Percentiles rank a stretch among this genome's conserved stretches.
These are phyloP conservation scores for Hypoxylon lenormandii DNA, from an alignment of 495 filamentous ascomycete genomes.

Conservation along the genomic window DNA sequence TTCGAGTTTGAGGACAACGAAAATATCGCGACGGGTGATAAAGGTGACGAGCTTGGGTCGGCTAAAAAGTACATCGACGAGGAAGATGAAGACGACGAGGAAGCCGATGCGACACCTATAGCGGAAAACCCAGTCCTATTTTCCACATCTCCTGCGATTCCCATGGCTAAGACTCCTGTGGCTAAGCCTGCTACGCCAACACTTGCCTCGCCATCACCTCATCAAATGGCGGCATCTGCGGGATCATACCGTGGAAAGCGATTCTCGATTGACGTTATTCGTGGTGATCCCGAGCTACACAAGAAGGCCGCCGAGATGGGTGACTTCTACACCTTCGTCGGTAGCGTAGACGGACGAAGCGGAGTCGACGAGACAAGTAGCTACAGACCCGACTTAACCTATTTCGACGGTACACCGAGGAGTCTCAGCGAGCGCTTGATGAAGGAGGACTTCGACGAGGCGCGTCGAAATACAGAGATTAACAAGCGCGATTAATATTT, in stretches of 20 bases:
- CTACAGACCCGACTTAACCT: constrained; percentile 54
- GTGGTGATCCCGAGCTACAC: constrained; percentile 55
- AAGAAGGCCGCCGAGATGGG: constrained; percentile 61
- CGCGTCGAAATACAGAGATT: constrained; percentile 33
- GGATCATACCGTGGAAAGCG: constrained; percentile 61
- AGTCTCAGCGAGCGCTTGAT: constrained; percentile 61
- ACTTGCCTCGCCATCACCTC: constrained; percentile 33
- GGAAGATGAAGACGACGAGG: constrained; percentile 43
- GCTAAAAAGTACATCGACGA: constrained; percentile 45
- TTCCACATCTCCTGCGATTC: constrained; percentile 37
- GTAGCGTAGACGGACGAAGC: constrained; percentile 58
- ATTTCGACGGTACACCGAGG: constrained; percentile 51
- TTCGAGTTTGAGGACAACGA: constrained; percentile 47
- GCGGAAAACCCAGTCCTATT: constrained; percentile 41
- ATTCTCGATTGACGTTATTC: constrained; percentile 54
- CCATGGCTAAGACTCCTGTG: constrained; percentile 43
- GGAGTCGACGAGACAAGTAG: constrained; percentile 57
- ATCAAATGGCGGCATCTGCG: constrained; percentile 36
- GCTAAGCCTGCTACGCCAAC: constrained; percentile 32
- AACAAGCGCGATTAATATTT: constrained; percentile 22
- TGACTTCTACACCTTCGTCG: constrained; percentile 60
- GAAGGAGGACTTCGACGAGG: constrained; percentile 54
- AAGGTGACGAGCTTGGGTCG: constrained; percentile 1
- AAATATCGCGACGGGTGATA: constrained; percentile 1
- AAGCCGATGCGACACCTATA: constrained; percentile 37